Conservation (phyloP, 2,329 filamentous ascomycete species). For the Cyclaneusma minus region DNA sequence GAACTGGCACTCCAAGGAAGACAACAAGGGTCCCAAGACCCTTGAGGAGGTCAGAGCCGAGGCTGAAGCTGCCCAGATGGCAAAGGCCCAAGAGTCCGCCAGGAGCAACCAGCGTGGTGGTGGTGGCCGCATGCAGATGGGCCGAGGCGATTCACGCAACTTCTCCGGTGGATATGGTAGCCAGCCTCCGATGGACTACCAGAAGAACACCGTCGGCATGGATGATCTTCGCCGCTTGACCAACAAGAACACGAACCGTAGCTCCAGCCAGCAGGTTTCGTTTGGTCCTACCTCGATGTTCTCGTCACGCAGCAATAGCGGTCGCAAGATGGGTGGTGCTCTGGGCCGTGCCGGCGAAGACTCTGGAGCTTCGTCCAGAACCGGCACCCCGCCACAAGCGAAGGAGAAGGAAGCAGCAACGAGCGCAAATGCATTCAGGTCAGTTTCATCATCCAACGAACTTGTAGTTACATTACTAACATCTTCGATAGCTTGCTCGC, state of each 20-base stretch:
- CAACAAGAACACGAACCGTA: conserved; percentile 44
- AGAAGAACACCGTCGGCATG: conserved; percentile 71
- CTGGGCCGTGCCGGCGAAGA: conserved; percentile 65
- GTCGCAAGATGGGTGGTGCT: conserved; percentile 60
- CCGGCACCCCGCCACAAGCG: conserved; percentile 71
- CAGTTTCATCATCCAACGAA: conserved; percentile 23
- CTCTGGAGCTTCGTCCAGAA: conserved; percentile 75
- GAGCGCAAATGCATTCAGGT: conserved; percentile 90
- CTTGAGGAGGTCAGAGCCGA: conserved; percentile 81
- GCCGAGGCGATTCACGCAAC: conserved; percentile 75
- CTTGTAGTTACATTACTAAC: conserved; percentile 12
- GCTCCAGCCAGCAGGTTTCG: conserved; percentile 42
- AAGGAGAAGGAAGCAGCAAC: conserved; percentile 45
- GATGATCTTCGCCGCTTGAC: conserved; percentile 78
- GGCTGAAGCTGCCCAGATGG: conserved; percentile 54
- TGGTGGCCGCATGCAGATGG: conserved; percentile 54
- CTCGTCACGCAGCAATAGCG: conserved; percentile 79
- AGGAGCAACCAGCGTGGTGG: conserved; percentile 51
- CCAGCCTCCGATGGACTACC: conserved; percentile 53
- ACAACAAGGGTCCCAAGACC: conserved; percentile 91
- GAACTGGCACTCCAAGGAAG: conserved; percentile 75
- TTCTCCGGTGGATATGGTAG: conserved; percentile 62
- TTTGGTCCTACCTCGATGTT: conserved; percentile 83
- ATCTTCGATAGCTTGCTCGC: conserved; percentile 30
- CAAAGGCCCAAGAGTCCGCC: conserved; percentile 63